Base-by-base conservation (phyloP, 1,284 basidiomycete genomes). In the Fomes fomentarius region DNA sequence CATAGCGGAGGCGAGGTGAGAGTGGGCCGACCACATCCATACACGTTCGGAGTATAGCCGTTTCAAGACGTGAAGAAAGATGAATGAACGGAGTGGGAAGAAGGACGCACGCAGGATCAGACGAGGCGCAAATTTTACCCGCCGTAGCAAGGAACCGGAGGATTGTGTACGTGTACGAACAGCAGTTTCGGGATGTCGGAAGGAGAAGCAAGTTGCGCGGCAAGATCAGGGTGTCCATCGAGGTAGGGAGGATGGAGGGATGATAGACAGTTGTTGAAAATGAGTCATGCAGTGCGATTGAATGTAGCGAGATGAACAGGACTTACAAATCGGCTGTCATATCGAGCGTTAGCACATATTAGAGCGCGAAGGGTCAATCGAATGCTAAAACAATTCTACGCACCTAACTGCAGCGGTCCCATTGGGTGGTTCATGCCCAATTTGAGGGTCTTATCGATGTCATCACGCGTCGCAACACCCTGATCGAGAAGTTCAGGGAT, bases 361-460 rank as follows among this genome's bases (percentile, higher is more conserved):
- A n/a, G n/a, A n/a, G n/a, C 17, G 31, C 12, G 19, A 11, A 6
- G 22, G 6, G n/a, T 10, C 37, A 17, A 52, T 33, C 45, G 46
- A 34, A 54, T 44, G 21, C 26, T 30, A 26, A 11, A 24, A 33
- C 38, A 19, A 42, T 22, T 46, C n/a, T 17, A 67, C 80, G 54
- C 57, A 84, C 87, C 89, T 34, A 94, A 80, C 58, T 93, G 89
- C 14, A 95, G 74, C 2, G 93, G 93, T 14, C 96, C 96, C 93
- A 97, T 97, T 1, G 95, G 95, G 68, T 98, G 95, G 58, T 88
- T 91, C 94, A 97, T 98, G 43, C 96, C 96, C 15, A 97, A 78
- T 66, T 87, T 89, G 51, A 98, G 83, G 0, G 94, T 97, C 62
- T 89, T 94, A 75, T 98, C 96, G 60, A 98, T 98, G 69, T 98